Conservation (phyloP, 1,139 yeast genomes). For the Candida glucosophila region DNA sequence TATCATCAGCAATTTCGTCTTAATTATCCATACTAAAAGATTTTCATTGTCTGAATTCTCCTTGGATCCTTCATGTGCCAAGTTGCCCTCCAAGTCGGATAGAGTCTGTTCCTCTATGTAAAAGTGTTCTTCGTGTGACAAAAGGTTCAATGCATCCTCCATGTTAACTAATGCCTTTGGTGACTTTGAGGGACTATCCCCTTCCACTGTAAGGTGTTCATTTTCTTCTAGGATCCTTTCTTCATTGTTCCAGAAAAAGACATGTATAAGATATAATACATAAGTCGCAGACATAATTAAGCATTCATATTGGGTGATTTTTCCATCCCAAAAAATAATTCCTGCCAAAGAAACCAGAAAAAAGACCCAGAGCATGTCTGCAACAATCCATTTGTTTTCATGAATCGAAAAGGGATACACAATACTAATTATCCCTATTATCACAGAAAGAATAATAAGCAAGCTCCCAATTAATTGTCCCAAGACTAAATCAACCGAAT, state of each 20-base stretch:
- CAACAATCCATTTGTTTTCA: constrained; percentile 13
- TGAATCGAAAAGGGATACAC: constrained; percentile 17
- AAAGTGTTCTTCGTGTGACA: constrained; percentile 11
- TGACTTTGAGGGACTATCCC: constrained; percentile 2
- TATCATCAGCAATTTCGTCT: neutral
- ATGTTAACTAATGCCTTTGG: constrained; percentile 19
- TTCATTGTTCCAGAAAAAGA: constrained; percentile 11
- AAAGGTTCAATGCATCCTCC: constrained; percentile 19
- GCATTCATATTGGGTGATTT: constrained; percentile 39
- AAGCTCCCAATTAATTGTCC: constrained; percentile 37
- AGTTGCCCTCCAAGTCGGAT: too few relatives aligned
- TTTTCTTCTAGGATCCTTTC: constrained; percentile 11
- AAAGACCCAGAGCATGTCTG: constrained; percentile 27
- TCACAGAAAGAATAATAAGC: constrained; percentile 26
- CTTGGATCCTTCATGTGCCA: neutral
- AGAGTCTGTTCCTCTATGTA: neutral
- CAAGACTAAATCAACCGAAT: constrained; percentile 27
- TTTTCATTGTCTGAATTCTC: neutral
- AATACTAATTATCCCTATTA: constrained; percentile 26
- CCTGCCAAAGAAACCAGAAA: constrained; percentile 17
- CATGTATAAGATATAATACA: constrained; percentile 24
- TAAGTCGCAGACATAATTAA: constrained; percentile 32
- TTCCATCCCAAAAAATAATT: constrained; percentile 44
- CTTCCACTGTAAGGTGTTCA: constrained; percentile 4
- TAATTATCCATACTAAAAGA: neutral